phyloP scores from a whole-genome alignment of 441 rosid genomes.

The Arabidopsis hybrid region DNA sequence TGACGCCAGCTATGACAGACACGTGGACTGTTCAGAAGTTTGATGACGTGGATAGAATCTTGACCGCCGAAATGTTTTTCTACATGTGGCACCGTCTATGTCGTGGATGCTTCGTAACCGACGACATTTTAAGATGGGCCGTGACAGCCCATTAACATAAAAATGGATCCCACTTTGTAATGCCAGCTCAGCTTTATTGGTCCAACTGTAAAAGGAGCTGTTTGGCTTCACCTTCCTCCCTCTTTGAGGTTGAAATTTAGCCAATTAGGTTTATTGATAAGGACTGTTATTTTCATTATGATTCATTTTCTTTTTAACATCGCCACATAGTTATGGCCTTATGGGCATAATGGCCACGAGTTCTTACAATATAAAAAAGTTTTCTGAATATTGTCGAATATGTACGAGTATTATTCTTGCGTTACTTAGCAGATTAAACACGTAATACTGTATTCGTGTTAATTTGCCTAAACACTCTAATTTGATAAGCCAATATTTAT shows the following conservation, averaged over 20 bases:
- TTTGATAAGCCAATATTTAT: neutral
- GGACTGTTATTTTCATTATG: neutral
- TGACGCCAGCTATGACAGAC: constrained; percentile 31
- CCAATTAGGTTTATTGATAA: constrained; percentile 9
- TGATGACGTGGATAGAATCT: constrained; percentile 17
- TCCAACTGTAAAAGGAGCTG: constrained; percentile 36
- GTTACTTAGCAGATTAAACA: neutral
- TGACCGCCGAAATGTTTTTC: neutral
- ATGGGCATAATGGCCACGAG: neutral
- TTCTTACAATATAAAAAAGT: neutral
- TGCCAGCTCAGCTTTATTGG: constrained; percentile 29
- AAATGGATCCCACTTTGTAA: constrained; percentile 24
- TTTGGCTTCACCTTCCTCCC: constrained; percentile 33
- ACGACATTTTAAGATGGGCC: constrained; percentile 39
- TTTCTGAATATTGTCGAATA: neutral
- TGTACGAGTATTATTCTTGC: neutral
- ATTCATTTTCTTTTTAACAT: neutral
- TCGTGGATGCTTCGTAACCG: constrained; percentile 34
- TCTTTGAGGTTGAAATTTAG: constrained; percentile 7
- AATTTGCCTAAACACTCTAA: neutral
- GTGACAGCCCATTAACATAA: constrained; percentile 30
- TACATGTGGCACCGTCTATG: constrained; percentile 35
- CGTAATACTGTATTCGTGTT: neutral
- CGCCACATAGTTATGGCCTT: constrained; percentile 3
- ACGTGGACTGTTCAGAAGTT: constrained; percentile 19